Conservation (phyloP, 106 monocot genomes). For the Platanthera zijinensis region DNA sequence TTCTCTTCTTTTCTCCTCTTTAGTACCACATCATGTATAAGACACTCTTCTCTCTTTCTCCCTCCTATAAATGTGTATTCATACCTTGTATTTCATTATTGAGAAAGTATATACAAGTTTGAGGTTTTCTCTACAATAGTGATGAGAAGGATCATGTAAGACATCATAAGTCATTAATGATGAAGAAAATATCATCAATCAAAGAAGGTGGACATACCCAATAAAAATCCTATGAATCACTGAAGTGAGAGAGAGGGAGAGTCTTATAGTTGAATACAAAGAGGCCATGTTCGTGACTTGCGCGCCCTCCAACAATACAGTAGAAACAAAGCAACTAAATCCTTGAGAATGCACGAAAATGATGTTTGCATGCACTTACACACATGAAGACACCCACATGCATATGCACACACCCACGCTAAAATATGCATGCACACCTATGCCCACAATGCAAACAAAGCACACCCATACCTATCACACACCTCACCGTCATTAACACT, state of each 20-base stretch:
- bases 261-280: background rate
- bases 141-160: background rate
- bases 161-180: background rate
- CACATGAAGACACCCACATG: background rate
- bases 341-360: background rate
- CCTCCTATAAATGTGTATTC: no score
- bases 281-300: background rate
- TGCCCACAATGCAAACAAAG: no score
- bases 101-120: no score
- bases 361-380: background rate
- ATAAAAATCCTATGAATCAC: no score
- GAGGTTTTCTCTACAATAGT: no score
- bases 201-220: background rate
- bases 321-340: background rate
- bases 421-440: background rate
- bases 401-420: background rate
- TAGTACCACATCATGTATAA: no score
- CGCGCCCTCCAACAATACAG: background rate
- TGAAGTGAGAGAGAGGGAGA: no score
- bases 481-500: background rate
- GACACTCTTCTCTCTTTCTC: no score
- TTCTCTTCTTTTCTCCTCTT: no score
- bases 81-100: no score
- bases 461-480: background rate
- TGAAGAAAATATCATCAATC: background rate